Base-by-base conservation (phyloP, 2,329 filamentous ascomycete species). In the Ascochyta lentis region DNA sequence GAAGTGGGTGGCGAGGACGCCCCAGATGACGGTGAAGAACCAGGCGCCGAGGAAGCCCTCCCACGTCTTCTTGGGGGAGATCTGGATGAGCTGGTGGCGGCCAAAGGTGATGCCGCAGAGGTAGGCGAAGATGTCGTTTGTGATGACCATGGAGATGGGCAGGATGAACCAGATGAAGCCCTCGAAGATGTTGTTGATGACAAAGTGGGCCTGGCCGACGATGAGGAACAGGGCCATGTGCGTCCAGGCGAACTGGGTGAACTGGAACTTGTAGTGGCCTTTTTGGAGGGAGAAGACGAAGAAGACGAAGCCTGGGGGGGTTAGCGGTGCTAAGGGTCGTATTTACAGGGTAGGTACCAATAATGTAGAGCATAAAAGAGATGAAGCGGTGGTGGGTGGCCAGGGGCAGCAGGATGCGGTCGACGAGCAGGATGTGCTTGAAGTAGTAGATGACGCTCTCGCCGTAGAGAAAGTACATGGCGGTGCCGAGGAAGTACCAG, bases 131-230 rank as follows among this genome's bases (percentile, higher is more conserved):
- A 99, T 99, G 74, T 99, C 95, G 77, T 99, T 99, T 61, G 91
- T 97, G 74, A 99, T 96, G 75, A 99, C 95, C 67, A 99, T 85
- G 49, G 92, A 89, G 7, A 92, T 93, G 7, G 95, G 95, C 40
- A 99, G 80, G 84, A 98, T 97, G 83, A 99, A 98, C 95, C 95
- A 99, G 75, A 99, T 96, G 90, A 99, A 92, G 80, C 95, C 95
- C 80, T 99, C 95, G 68, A 99, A 96, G 64, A 99, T 90, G 78
- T 99, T 99, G 84, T 99, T 99, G 91, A 99, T 98, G 80, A 98
- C 92, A 77, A 99, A 99, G 76, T 99, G 95, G 13, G 95, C 93
- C 78, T 99, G 93, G 6, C 96, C 93, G 35, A 98, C 94, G 69
- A 99, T 97, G 70, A 99, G 83, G 81, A 96, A 98, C 19, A 99